Evolutionary conservation across 768 basidiomycete species (phyloP), one percentile per base, ranked within the genome.

Genomic region (Trametes cubensis): DNA sequence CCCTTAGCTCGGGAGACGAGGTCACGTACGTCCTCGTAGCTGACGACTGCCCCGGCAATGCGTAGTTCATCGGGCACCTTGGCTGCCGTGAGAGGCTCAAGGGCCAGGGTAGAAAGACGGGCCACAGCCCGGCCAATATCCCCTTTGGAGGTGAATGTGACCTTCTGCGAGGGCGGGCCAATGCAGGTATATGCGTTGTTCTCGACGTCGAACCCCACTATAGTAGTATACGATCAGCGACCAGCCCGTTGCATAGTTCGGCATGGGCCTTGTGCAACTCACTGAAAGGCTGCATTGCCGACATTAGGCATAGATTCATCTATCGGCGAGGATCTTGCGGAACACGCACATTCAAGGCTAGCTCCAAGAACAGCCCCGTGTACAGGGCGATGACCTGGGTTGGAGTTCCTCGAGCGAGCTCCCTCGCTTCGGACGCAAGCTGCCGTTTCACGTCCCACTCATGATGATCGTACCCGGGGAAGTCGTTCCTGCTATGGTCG

Each of bases 201-300:
- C 14, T 55, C 61, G 38, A 52, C 18, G 58, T 70, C 69, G 52
- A 70, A 64, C 15, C 69, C 69, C 52, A 63, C 69, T 70, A 21
- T 26, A 21, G 30, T 6, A 48, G 45, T 14, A 15, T 20, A 15
- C 17, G 15, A 21, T 28, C 13, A 28, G 25, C 48, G 6, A 14
- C 25, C 28, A 18, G n/a, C 25, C 21, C 23, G 21, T 7, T 23
- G 13, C 21, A 6, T 5, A 23, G 0, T 4, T 30, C 25, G 28
- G 8, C 18, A 20, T 8, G 25, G 10, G 14, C 21, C 25, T 30
- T 26, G 17, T 5, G 48, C 10, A 34, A 34, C 57, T 50, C 38
- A 58, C 57, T 39, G 40, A 42, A 28, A 14, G 57, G 57, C 57
- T 58, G 21, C 13, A 25, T 21, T 14, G 26, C 6, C 15, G 25